Percentiles rank a stretch among this genome's conserved stretches.
phyloP scores from a whole-genome alignment of 2,329 filamentous ascomycete genomes.

The Neonectria coccinea region DNA sequence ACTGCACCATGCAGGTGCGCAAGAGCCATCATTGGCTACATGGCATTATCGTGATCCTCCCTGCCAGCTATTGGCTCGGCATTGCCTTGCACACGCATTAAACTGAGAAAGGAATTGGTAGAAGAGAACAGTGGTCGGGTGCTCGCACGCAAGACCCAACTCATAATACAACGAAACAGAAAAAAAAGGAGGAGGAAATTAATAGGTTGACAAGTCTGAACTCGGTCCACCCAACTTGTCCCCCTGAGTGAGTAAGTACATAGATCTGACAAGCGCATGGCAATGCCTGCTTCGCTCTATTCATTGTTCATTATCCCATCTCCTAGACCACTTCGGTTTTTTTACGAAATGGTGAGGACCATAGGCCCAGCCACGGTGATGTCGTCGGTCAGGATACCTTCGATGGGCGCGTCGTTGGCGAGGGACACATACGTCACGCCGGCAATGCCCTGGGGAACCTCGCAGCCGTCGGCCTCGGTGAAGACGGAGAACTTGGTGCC shows the following conservation, averaged over 20 bases:
- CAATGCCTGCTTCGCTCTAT: neutral
- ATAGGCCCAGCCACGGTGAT: constrained; percentile 75
- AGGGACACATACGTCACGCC: constrained; percentile 77
- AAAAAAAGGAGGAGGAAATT: neutral
- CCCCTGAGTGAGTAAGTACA: neutral
- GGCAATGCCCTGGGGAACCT: constrained; percentile 70
- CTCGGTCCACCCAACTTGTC: neutral
- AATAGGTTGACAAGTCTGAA: neutral
- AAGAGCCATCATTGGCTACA: neutral
- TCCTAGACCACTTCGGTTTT: too few relatives aligned
- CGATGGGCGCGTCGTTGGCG: constrained; percentile 64
- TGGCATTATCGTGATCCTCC: neutral
- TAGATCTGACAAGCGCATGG: neutral
- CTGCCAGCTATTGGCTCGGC: neutral
- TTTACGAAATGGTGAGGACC: constrained; percentile 64
- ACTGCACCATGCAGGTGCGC: neutral
- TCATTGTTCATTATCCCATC: neutral
- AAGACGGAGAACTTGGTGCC: constrained; percentile 72
- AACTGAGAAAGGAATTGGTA: neutral
- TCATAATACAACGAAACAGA: neutral
- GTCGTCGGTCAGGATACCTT: constrained; percentile 67
- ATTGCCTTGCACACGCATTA: neutral
- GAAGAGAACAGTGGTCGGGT: constrained; percentile 1
- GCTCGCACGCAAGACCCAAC: neutral
- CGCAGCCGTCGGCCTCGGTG: constrained; percentile 63